Evolutionary conservation across 2,329 filamentous ascomycete genomes (phyloP), one percentile per base, ranked within the genome.

Genomic region (Colletotrichum sp.): DNA sequence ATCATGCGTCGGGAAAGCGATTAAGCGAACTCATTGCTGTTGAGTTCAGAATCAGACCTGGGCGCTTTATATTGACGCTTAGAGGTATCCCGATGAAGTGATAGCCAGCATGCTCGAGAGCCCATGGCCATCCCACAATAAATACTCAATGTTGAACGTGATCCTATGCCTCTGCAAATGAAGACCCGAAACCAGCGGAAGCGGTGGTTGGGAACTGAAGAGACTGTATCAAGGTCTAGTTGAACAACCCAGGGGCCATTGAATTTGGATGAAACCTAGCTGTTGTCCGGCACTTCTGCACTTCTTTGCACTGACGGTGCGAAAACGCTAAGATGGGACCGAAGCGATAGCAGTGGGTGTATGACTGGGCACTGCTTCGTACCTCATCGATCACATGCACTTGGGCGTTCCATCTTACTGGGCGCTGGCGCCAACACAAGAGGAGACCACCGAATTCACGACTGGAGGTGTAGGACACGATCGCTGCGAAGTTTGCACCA

Each of bases 191-290:
- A 49, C 44, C 44, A 49, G 44, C 44, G 44, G 44, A 49, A 3
- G n/a, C 2, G 44, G 2, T 21, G 10, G 12, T 21, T 13, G 18
- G 10, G 6, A 49, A 21, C 1, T 13, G 44, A 21, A 7, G 10
- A 21, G 10, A 49, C 4, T 49, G 1, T 2, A 49, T 5, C n/a
- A 49, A 49, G 10, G 44, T 49, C 18, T 49, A 2, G 18, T 49
- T 49, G n/a, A 49, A 6, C n/a, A 49, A 21, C 44, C 3, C 10
- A 12, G 44, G 44, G 44, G n/a, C 0, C 3, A 13, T 21, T 0
- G 0, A 2, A 9, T 49, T n/a, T 3, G 10, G 2, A 3, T 49
- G 44, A 49, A 21, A 1, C n/a, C n/a, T 49, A 1, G 0, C 0
- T 49, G 44, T 49, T 49, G n/a, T 13, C 44, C 44, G 5, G n/a